Evolutionary conservation across 495 filamentous ascomycete species (phyloP), one percentile per base, ranked within the genome.

Genomic region (Penicillium bialowiezense): DNA sequence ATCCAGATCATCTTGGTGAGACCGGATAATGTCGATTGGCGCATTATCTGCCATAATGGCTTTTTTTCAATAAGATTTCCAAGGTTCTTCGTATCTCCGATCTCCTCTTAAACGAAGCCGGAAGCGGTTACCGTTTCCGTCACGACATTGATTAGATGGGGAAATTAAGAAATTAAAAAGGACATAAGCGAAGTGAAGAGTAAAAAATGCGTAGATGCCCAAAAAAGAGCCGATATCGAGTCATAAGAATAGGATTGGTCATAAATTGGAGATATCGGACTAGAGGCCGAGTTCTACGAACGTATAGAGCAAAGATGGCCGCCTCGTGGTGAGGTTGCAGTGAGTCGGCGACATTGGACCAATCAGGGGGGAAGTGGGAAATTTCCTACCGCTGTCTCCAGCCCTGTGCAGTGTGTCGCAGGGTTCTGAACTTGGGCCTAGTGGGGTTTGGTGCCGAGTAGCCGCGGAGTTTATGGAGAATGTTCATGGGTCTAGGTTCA

Each of bases 41-140:
- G 54, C 41, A 62, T 68, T 65, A 35, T 70, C 68, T 13, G 64
- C 54, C 70, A 73, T 72, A 4, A 26, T n/a, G n/a, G n/a, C n/a
- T n/a, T n/a, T n/a, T n/a, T n/a, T n/a, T n/a, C n/a, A n/a, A n/a
- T n/a, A n/a, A n/a, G n/a, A n/a, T n/a, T n/a, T n/a, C n/a, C n/a
- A n/a, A n/a, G n/a, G n/a, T n/a, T n/a, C n/a, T n/a, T n/a, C n/a
- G n/a, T n/a, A n/a, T n/a, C n/a, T n/a, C n/a, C n/a, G n/a, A n/a
- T n/a, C n/a, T n/a, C n/a, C n/a, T n/a, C n/a, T n/a, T n/a, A n/a
- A n/a, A n/a, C n/a, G n/a, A 8, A 26, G 23, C 36, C 41, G 14
- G 19, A 57, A 50, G 15, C 19, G 37, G 24, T 29, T 45, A 40
- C 52, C 32, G 55, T 54, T 59, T 54, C 28, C 51, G 39, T 51